Evolutionary conservation across 257 asterid genomes (phyloP).

Genomic region (Ligustrum vulgare): DNA sequence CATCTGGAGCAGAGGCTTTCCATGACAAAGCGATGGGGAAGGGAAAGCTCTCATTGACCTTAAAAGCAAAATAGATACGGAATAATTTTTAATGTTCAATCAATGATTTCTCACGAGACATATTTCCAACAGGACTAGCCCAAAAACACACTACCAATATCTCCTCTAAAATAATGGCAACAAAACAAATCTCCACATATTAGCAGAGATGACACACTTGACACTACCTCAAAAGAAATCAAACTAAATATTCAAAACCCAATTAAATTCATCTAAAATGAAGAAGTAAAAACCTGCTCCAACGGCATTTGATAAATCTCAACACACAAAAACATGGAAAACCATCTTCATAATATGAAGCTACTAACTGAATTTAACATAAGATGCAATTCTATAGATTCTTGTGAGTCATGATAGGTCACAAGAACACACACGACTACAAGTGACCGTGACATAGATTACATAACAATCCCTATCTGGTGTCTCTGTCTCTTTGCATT

Average conservation of each 20-base stretch:
- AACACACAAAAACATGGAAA: neutral
- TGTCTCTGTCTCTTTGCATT: neutral
- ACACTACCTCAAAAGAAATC: neutral
- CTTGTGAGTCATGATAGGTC: neutral
- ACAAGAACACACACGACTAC: neutral
- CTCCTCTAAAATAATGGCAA: neutral
- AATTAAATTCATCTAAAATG: too few species aligned
- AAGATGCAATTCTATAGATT: neutral
- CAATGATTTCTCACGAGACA: neutral
- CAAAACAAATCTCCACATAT: neutral
- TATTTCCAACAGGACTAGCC: neutral
- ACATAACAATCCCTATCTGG: neutral
- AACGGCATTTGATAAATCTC: neutral
- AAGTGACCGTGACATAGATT: neutral
- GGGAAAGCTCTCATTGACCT: conserved; percentile 83
- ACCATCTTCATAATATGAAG: neutral
- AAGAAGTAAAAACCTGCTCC: neutral
- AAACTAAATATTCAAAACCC: neutral
- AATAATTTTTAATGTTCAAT: too few species aligned
- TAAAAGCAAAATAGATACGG: neutral
- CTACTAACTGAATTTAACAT: neutral
- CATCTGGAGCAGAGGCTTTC: conserved; percentile 66
- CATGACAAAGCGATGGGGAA: conserved; percentile 77
- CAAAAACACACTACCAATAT: neutral
- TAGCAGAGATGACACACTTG: neutral